Evolutionary conservation across 2,329 filamentous ascomycete genomes (phyloP).

Genomic region (Stagonosporopsis chrysanthemi): DNA sequence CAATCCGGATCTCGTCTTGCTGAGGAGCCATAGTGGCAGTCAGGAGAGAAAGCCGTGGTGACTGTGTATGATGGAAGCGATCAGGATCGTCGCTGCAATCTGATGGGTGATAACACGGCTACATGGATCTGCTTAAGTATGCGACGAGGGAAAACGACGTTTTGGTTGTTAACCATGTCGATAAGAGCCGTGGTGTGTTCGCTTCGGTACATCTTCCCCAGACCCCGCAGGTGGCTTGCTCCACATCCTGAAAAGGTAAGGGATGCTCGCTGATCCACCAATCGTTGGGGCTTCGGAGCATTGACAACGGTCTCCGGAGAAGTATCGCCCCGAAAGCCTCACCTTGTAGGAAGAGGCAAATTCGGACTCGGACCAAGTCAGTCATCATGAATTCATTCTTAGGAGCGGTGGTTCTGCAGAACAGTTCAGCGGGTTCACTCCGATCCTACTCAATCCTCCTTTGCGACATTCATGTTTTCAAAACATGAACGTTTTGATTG

Average conservation of each 20-base stretch:
- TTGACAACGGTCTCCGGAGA: constrained; percentile 26
- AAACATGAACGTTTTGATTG: background rate
- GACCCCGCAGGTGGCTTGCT: constrained; percentile 15
- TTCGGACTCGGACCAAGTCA: constrained; percentile 5
- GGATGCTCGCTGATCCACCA: constrained; percentile 7
- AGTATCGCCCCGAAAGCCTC: constrained; percentile 3
- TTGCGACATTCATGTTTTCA: background rate
- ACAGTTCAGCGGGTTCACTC: background rate
- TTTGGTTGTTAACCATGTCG: background rate
- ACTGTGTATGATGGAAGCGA: background rate
- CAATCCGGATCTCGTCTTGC: constrained; percentile 12
- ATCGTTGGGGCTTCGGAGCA: constrained; percentile 17
- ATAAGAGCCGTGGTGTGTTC: constrained; percentile 7
- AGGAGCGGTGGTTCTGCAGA: background rate
- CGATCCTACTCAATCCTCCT: too few species aligned
- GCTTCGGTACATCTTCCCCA: constrained; percentile 16
- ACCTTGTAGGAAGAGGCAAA: background rate
- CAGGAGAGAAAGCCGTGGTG: background rate
- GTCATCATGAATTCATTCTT: background rate
- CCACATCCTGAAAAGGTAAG: constrained; percentile 9
- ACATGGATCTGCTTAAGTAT: constrained; percentile 8
- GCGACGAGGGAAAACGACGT: background rate
- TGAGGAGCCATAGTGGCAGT: constrained; percentile 5
- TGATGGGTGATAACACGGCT: background rate
- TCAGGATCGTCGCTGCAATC: background rate